Percentiles rank a stretch among this genome's conserved stretches.
phyloP scores from a whole-genome alignment of 495 filamentous ascomycete genomes.

The Penicillium chermesinum region DNA sequence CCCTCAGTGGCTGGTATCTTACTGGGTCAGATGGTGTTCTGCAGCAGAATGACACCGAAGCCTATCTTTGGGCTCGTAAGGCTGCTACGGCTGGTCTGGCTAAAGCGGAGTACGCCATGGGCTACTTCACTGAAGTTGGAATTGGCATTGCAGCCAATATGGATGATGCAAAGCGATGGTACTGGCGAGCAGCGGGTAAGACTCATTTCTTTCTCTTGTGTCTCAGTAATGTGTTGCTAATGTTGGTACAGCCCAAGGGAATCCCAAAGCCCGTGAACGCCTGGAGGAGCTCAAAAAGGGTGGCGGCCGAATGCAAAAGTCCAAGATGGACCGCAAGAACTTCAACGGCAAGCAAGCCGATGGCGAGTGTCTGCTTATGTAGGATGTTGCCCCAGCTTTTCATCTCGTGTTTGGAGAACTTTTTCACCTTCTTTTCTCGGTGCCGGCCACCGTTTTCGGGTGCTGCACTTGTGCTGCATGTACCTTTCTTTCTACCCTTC shows the following conservation, averaged over 20 bases:
- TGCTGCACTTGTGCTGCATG: not conserved
- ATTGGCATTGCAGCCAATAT: conserved; percentile 82
- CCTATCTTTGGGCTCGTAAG: conserved; percentile 95
- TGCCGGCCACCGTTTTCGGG: not conserved
- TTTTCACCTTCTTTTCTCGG: not conserved
- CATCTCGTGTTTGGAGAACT: conserved; percentile 1
- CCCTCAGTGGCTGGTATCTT: conserved; percentile 92
- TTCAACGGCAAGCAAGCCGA: conserved; percentile 73
- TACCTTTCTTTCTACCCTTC: conserved; percentile 5
- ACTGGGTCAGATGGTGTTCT: conserved; percentile 85
- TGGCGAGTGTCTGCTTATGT: conserved; percentile 80
- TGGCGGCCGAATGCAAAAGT: conserved; percentile 65
- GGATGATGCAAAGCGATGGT: conserved; percentile 97
- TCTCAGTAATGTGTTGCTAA: not conserved
- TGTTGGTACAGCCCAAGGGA: conserved; percentile 68
- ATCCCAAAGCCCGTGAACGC: conserved; percentile 84
- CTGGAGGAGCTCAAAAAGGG: conserved; percentile 86
- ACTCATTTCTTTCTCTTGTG: conserved; percentile 20
- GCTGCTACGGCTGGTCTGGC: conserved; percentile 76
- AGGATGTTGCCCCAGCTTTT: conserved; percentile 6
- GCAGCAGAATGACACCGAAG: conserved; percentile 89
- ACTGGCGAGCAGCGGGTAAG: conserved; percentile 95
- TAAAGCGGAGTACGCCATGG: conserved; percentile 97
- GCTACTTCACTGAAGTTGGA: conserved; percentile 92
- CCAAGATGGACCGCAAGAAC: conserved; percentile 76